phyloP scores from a whole-genome alignment of 495 filamentous ascomycete genomes.

The Aspergillus nidulans region DNA sequence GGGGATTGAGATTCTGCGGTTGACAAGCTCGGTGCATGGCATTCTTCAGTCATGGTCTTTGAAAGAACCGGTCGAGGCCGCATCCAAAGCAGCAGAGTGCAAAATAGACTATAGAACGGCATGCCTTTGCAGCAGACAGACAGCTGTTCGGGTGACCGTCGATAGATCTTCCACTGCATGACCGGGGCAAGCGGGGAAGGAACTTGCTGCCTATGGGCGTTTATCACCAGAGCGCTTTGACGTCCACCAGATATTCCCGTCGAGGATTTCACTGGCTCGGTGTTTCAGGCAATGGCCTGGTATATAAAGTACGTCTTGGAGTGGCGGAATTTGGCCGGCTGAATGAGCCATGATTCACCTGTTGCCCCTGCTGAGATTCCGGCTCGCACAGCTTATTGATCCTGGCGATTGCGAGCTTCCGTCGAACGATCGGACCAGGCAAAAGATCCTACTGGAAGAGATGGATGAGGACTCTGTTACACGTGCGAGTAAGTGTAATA shows the following conservation, averaged over 20 bases:
- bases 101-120: neutral
- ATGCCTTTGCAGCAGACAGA: neutral
- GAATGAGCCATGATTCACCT: neutral
- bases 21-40: neutral
- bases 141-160: neutral
- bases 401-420: neutral
- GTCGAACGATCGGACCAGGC: neutral
- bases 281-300: neutral
- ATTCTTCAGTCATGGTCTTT: neutral
- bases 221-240: neutral
- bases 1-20: neutral
- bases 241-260: neutral
- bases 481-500: neutral
- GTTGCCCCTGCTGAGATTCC: neutral
- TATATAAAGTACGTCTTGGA: neutral
- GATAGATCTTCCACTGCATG: neutral
- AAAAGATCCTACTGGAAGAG: neutral
- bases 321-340: neutral
- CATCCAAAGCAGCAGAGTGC: neutral
- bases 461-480: neutral
- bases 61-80: too few relatives aligned
- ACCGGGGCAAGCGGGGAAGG: neutral
- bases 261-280: constrained; percentile 1
- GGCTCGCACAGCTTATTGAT: constrained; percentile 1
- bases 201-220: constrained; percentile 4